Conservation (phyloP, 2,329 filamentous ascomycete species). For the Fusarium clavum region DNA sequence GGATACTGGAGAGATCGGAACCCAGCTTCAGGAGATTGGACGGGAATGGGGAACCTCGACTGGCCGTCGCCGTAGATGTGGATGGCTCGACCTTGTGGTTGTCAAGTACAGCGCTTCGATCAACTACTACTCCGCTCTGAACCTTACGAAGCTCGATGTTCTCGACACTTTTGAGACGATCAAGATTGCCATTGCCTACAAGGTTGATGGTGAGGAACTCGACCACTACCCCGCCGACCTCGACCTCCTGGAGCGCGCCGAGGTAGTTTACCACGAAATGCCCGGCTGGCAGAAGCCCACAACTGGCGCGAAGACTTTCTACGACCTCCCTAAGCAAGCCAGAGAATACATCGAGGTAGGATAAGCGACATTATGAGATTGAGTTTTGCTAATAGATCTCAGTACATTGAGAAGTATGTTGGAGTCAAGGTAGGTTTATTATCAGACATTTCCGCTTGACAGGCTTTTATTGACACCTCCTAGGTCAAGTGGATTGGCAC, state of each 20-base stretch:
- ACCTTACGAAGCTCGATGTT: constrained; percentile 25
- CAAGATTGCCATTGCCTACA: constrained; percentile 25
- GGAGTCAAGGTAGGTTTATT: constrained; percentile 7
- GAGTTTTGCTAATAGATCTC: neutral
- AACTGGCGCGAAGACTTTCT: constrained; percentile 13
- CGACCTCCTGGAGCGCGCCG: constrained; percentile 6
- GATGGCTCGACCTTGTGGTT: constrained; percentile 23
- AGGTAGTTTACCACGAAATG: constrained; percentile 26
- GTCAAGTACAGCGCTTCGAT: constrained; percentile 18
- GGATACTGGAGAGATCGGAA: constrained; percentile 7
- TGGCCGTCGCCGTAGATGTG: constrained; percentile 16
- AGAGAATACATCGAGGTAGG: constrained; percentile 20
- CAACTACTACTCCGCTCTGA: constrained; percentile 16
- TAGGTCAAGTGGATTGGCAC: constrained; percentile 36
- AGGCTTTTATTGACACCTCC: neutral
- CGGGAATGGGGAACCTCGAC: constrained; percentile 9
- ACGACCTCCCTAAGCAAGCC: constrained; percentile 24
- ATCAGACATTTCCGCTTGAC: neutral
- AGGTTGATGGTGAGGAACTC: constrained; percentile 18
- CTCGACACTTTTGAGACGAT: constrained; percentile 26
- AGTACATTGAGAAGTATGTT: constrained; percentile 20
- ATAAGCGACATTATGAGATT: neutral
- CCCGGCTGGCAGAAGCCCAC: constrained; percentile 31
- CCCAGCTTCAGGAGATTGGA: constrained; percentile 14
- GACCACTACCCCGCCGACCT: constrained; percentile 6